Conservation (phyloP, 192 early-diverging fungal genomes). For the Backusella sp. region DNA sequence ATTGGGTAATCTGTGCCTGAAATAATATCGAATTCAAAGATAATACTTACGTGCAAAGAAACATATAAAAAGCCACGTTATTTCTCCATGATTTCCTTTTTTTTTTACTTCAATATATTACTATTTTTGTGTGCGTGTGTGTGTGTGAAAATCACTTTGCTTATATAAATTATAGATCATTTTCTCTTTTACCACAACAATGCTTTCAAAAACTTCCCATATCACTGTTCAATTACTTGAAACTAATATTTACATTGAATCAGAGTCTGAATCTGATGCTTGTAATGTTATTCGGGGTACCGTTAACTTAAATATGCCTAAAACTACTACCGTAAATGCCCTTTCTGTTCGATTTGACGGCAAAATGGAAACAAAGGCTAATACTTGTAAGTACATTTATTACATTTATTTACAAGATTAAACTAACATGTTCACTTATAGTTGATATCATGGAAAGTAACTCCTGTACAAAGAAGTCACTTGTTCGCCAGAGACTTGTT, state of each 20-base stretch:
- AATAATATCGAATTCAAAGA: background rate
- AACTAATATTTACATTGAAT: slow-evolving; percentile 1
- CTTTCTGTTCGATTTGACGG: slow-evolving; percentile 8
- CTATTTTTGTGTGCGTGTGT: background rate
- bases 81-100: background rate
- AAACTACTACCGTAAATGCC: background rate
- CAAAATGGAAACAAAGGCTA: background rate
- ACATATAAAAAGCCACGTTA: background rate
- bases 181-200: background rate
- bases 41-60: background rate
- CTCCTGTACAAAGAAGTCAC: background rate
- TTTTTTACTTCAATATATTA: background rate
- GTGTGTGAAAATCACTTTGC: background rate
- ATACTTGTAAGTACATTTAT: background rate
- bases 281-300: slow-evolving; percentile 7
- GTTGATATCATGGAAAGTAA: slow-evolving; percentile 3
- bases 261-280: background rate
- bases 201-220: slow-evolving; percentile 7
- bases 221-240: slow-evolving; percentile 16
- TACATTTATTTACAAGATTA: background rate
- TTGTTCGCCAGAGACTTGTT: background rate
- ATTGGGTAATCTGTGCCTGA: background rate
- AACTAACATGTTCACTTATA: background rate
- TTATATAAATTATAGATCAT: background rate
- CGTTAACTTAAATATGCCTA: background rate